Evolutionary conservation across 805 yeast genomes (phyloP), one percentile per base, ranked within the genome.

Genomic region (Candida montana): DNA sequence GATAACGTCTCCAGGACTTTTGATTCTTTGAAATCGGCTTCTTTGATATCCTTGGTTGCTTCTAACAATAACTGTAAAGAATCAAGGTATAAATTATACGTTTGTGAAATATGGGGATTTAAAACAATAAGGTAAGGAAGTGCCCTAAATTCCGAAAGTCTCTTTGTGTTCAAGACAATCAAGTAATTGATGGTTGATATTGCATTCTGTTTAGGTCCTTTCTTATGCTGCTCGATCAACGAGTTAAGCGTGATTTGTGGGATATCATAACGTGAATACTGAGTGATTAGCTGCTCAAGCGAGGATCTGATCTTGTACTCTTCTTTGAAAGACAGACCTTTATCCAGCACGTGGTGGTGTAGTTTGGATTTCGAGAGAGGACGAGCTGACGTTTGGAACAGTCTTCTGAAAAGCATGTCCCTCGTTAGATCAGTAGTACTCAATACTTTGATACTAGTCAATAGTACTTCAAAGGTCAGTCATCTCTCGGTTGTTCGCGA

Each of bases 91-190:
- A 81, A 63, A 52, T 77, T 71, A 65, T 88, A 87, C 18, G 85
- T 81, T 51, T 77, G 77, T 10, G 91, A 83, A 39, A 91, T 81
- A 53, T 86, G 79, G 6, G 97, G 97, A 58, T 91, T 91, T 47
- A 91, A 63, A 42, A 89, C 82, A 35, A 83, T 88, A 51, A 90
- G 73, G 59, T 88, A 91, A 0, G 96, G 96, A 41, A 91, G 65
- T 33, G 73, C 68, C 48, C 91, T 74, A 49, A 91, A 77, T 23
- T 81, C 82, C 26, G 73, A 71, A 15, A 89, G 61, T 47, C 96
- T 69, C 40, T 81, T 76, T 7, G 95, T 86, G 41, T 88, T 79
- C 51, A 76, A 71, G 1, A 77, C 71, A 18, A 83, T 58, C 33
- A 84, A 55, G 37, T 71, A 67, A 45, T 77, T 74, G 13, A 81